Base-by-base conservation (phyloP, 2,329 filamentous ascomycete species). In the Anisogramma anomala region DNA sequence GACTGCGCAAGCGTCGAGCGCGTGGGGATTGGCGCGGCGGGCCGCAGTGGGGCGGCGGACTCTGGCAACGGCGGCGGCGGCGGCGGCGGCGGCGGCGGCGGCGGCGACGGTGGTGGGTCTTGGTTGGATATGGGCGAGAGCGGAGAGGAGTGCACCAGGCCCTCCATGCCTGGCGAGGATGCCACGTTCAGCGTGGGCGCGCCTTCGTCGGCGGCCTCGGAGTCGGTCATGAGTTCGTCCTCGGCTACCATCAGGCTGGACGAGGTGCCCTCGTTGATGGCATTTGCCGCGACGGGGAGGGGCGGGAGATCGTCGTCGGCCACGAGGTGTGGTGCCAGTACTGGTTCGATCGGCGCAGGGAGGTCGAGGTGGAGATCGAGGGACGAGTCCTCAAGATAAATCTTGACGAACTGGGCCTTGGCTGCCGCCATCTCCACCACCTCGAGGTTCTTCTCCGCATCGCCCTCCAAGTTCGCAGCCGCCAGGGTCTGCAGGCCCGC, bases 1-100 rank as follows among this genome's bases (percentile, higher is more conserved):
- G 82, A 85, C 49, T 84, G 80, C 1, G 80, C 79, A 25, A 86
- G 67, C 0, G 71, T 75, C 3, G 80, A 82, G 17, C 79, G 70
- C 15, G 75, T 75, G 0, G 74, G 75, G 13, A 77, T 69, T 2
- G 72, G 61, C 33, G 57, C 61, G 48, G 10, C n/a, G n/a, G n/a
- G n/a, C n/a, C n/a, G n/a, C n/a, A n/a, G n/a, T n/a, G n/a, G n/a
- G n/a, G n/a, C n/a, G n/a, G n/a, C n/a, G n/a, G n/a, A n/a, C n/a
- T n/a, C n/a, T n/a, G 60, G 56, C 9, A 58, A 49, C 47, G 59
- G 41, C 37, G 13, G 37, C 23, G 10, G 32, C 11, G 25, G 30
- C 13, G 13, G 25, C 15, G 2, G 14, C n/a, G 60, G 56, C 9
- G 59, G 49, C 47, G 59, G 41, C 37, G 13, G 37, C 23, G 10